phyloP scores from a whole-genome alignment of 2,329 filamentous ascomycete species.

The Fusarium albidum region DNA sequence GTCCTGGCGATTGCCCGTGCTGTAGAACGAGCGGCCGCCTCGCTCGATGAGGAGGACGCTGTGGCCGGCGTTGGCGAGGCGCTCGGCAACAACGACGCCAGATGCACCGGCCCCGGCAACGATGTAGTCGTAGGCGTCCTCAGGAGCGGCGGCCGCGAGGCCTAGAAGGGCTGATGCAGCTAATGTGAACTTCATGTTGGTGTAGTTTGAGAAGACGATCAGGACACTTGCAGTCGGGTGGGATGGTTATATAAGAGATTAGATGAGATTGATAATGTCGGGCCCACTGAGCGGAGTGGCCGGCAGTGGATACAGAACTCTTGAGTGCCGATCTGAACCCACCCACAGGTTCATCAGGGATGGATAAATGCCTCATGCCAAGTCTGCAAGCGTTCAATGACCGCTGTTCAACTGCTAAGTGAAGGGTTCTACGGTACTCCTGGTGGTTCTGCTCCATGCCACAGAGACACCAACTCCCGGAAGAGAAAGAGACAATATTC shows the following conservation, averaged over 20 bases:
- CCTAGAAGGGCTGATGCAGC: constrained; percentile 21
- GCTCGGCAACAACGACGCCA: constrained; percentile 33
- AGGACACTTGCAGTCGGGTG: neutral
- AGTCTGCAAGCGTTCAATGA: too few species aligned
- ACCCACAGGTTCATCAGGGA: neutral
- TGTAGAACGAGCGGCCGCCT: constrained; percentile 66
- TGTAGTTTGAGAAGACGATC: neutral
- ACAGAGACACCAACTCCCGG: too few species aligned
- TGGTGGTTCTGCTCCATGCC: too few species aligned
- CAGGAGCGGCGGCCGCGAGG: constrained; percentile 16
- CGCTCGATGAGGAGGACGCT: constrained; percentile 70
- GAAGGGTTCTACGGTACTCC: too few species aligned
- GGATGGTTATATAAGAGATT: constrained; percentile 19
- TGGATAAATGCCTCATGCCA: too few species aligned
- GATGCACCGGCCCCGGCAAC: constrained; percentile 35
- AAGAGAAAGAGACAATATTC: too few species aligned
- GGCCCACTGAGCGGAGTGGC: constrained; percentile 15
- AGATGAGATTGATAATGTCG: constrained; percentile 36
- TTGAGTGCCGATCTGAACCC: constrained; percentile 18
- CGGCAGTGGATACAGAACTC: constrained; percentile 20
- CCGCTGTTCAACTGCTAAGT: too few species aligned
- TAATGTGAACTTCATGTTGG: constrained; percentile 24
- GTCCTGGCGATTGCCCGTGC: constrained; percentile 68
- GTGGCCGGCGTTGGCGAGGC: constrained; percentile 69
- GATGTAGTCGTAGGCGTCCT: constrained; percentile 34